Evolutionary conservation across 106 monocot genomes (phyloP).

Genomic region (Allium fistulosum): DNA sequence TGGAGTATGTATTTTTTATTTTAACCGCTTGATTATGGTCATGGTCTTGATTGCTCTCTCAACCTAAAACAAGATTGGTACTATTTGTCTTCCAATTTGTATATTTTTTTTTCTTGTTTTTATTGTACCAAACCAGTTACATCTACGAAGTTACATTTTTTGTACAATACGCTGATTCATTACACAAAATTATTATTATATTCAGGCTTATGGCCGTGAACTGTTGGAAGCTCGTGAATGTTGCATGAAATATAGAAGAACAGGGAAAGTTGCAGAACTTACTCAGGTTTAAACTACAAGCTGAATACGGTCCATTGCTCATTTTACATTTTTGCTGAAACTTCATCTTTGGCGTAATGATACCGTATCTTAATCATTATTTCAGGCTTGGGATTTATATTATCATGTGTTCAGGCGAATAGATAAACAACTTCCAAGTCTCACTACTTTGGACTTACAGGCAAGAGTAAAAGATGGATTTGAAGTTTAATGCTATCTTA

Average conservation of each 20-base stretch:
- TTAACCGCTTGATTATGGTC: too few relatives aligned
- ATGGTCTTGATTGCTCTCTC: too few relatives aligned
- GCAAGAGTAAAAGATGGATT: conserved; percentile 18
- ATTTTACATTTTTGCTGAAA: background rate
- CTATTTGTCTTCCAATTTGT: too few relatives aligned
- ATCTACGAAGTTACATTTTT: too few relatives aligned
- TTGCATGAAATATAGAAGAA: conserved; percentile 76
- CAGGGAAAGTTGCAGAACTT: conserved; percentile 91
- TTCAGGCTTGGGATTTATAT: conserved; percentile 99
- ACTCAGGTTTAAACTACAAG: conserved; percentile 49
- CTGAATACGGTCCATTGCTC: background rate
- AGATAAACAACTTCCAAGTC: conserved; percentile 95
- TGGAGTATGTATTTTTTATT: too few relatives aligned
- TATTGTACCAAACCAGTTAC: too few relatives aligned
- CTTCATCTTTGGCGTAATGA: too few relatives aligned
- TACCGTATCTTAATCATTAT: background rate
- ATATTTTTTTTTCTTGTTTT: too few relatives aligned
- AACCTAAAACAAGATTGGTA: too few relatives aligned
- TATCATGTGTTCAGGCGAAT: conserved; percentile 99
- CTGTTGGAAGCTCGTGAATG: conserved; percentile 89
- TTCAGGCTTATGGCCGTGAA: conserved; percentile 92
- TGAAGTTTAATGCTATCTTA: background rate
- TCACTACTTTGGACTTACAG: conserved; percentile 88
- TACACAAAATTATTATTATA: background rate
- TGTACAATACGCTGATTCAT: background rate